phyloP scores from a whole-genome alignment of 2,329 filamentous ascomycete species.

The Nemania sp. region DNA sequence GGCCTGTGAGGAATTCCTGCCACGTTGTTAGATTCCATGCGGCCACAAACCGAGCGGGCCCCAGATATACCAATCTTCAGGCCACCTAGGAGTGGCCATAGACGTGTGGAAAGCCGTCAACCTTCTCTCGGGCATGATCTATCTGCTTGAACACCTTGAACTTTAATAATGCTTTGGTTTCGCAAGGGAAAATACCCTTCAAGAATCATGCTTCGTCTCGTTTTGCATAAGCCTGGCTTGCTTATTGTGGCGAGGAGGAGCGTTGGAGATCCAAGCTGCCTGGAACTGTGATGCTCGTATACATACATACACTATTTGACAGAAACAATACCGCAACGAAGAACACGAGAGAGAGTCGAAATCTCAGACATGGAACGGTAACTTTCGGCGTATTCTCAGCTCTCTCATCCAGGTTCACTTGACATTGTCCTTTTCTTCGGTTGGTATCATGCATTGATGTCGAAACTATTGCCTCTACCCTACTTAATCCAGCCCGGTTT shows the following conservation, averaged over 20 bases:
- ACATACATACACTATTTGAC: background rate
- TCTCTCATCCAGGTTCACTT: background rate
- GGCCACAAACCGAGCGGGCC: background rate
- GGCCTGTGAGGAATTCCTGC: background rate
- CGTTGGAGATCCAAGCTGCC: background rate
- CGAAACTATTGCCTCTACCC: constrained; percentile 1
- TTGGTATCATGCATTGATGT: constrained; percentile 9
- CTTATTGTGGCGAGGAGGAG: background rate
- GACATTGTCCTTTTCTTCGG: constrained; percentile 11
- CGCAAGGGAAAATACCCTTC: background rate
- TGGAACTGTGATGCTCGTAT: background rate
- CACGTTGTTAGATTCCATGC: background rate
- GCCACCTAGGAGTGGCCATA: background rate
- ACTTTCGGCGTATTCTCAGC: background rate
- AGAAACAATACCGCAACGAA: background rate
- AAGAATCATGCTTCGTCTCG: too few relatives aligned
- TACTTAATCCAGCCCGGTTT: background rate
- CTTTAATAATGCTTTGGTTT: background rate
- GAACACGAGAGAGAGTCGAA: background rate
- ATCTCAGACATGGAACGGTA: background rate
- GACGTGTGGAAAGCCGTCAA: background rate
- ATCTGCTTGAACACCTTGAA: background rate
- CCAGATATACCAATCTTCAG: background rate
- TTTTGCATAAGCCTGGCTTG: background rate
- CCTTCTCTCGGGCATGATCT: background rate